A percentile compares a stretch with the other conserved stretches of the same genome.
Evolutionary conservation across 2,329 filamentous ascomycete genomes (phyloP).

Genomic region (Bipolaris zeicola): DNA sequence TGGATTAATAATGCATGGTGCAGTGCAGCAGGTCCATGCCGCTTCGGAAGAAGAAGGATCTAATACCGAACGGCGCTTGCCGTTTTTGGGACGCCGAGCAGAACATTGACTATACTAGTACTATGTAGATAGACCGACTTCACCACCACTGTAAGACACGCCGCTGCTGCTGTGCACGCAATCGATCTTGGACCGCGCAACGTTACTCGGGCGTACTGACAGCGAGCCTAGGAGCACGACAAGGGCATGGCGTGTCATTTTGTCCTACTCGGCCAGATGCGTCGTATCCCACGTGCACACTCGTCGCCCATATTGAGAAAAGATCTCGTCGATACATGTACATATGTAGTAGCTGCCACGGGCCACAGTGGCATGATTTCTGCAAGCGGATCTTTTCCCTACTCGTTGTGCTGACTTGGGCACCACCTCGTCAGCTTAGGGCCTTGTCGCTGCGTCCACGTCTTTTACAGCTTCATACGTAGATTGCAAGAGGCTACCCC

Average conservation of each 20-base stretch:
- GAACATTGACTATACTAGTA: slow-evolving; percentile 3
- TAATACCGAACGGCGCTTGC: slow-evolving; percentile 15
- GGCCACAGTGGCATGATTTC: slow-evolving; percentile 27
- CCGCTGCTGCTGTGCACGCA: slow-evolving; percentile 12
- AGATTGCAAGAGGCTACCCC: neutral
- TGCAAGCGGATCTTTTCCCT: slow-evolving; percentile 12
- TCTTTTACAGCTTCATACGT: slow-evolving; percentile 19
- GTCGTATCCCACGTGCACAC: slow-evolving; percentile 21
- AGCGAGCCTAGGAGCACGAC: slow-evolving; percentile 15
- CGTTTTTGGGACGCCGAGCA: slow-evolving; percentile 10
- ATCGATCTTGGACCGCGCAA: slow-evolving; percentile 18
- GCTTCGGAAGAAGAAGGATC: slow-evolving; percentile 5
- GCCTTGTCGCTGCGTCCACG: slow-evolving; percentile 22
- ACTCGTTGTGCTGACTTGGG: neutral
- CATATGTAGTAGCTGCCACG: slow-evolving; percentile 11
- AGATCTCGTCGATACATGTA: slow-evolving; percentile 4
- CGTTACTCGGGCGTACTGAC: slow-evolving; percentile 17
- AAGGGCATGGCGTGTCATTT: slow-evolving; percentile 4
- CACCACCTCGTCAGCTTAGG: slow-evolving; percentile 23
- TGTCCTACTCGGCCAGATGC: neutral
- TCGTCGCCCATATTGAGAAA: slow-evolving; percentile 9
- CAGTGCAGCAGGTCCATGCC: slow-evolving; percentile 7
- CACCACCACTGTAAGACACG: slow-evolving; percentile 2
- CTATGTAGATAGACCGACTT: slow-evolving; percentile 2
- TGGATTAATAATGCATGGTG: slow-evolving; percentile 22